These are phyloP conservation scores for Stagonosporopsis cucurbitacearum DNA, from an alignment of 2,329 filamentous ascomycete genomes.

Conservation along the genomic window DNA sequence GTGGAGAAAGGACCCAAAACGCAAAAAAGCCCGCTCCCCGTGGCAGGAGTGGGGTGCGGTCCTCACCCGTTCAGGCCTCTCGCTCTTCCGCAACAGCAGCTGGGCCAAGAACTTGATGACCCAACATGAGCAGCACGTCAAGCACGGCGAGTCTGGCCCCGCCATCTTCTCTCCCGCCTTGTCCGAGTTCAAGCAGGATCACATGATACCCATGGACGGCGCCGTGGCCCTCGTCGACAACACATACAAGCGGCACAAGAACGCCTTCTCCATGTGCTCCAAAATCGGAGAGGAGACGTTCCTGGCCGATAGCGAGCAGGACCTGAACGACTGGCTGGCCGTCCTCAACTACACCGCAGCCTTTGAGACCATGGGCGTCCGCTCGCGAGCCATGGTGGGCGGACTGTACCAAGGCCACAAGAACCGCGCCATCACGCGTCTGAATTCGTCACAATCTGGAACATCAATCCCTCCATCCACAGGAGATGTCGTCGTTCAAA, in stretches of 20 bases:
- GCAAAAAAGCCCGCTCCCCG: conserved; percentile 90
- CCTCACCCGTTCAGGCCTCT: conserved; percentile 93
- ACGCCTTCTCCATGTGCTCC: conserved; percentile 89
- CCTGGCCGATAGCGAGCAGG: conserved; percentile 84
- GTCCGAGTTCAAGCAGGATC: conserved; percentile 91
- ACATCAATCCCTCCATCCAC: conserved; percentile 72
- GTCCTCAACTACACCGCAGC: conserved; percentile 96
- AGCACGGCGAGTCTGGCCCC: conserved; percentile 75
- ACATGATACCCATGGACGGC: conserved; percentile 89
- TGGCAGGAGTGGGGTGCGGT: conserved; percentile 99
- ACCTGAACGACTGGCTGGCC: conserved; percentile 96
- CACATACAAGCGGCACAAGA: conserved; percentile 92
- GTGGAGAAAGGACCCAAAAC: conserved; percentile 94
- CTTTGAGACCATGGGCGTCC: conserved; percentile 88
- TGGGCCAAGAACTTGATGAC: conserved; percentile 93
- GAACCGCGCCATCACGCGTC: conserved; percentile 72
- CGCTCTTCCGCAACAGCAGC: conserved; percentile 90
- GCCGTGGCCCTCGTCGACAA: conserved; percentile 87
- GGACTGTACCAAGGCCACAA: conserved; percentile 84
- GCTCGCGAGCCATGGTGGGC: conserved; percentile 86
- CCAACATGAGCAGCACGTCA: conserved; percentile 84
- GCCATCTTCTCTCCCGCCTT: conserved; percentile 91
- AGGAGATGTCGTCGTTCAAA: conserved; percentile 75
- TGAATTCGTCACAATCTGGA: conserved; percentile 64
- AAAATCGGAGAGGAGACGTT: conserved; percentile 86